These are phyloP conservation scores for Ramularia endophylla DNA, from an alignment of 2,329 filamentous ascomycete genomes.

Conservation along the genomic window DNA sequence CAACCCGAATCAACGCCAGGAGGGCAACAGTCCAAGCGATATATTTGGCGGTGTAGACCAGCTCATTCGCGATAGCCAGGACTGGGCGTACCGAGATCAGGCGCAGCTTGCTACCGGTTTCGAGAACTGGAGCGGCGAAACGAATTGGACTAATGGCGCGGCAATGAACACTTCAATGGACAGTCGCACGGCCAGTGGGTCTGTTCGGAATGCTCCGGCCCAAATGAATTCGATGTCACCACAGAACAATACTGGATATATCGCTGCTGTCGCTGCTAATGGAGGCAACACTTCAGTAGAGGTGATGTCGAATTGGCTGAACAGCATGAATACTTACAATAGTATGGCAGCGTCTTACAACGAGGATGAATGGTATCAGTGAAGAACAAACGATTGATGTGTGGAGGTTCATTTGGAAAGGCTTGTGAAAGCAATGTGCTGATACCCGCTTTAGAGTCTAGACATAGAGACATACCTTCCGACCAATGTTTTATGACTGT, in stretches of 20 bases:
- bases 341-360: conserved; percentile 30
- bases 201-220: neutral
- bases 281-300: neutral
- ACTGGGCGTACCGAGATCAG: conserved; percentile 58
- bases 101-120: conserved; percentile 55
- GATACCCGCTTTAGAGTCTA: no score
- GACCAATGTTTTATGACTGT: no score
- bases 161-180: conserved; percentile 3
- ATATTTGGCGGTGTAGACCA: conserved; percentile 57
- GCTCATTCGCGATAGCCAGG: conserved; percentile 56
- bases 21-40: conserved; percentile 41
- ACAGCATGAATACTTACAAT: conserved; percentile 25
- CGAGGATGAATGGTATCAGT: conserved; percentile 39
- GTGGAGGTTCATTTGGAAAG: no score
- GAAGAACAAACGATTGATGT: conserved; percentile 9
- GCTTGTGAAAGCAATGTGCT: no score
- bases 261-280: conserved; percentile 1
- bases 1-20: conserved; percentile 29
- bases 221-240: conserved; percentile 1
- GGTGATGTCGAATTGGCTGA: conserved; percentile 22
- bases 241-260: conserved; percentile 1
- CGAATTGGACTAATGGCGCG: conserved; percentile 10
- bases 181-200: no score
- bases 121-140: conserved; percentile 50
- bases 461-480: no score